Conservation (phyloP, 176 grass and related monocot genomes). For the Oryza meyeriana region DNA sequence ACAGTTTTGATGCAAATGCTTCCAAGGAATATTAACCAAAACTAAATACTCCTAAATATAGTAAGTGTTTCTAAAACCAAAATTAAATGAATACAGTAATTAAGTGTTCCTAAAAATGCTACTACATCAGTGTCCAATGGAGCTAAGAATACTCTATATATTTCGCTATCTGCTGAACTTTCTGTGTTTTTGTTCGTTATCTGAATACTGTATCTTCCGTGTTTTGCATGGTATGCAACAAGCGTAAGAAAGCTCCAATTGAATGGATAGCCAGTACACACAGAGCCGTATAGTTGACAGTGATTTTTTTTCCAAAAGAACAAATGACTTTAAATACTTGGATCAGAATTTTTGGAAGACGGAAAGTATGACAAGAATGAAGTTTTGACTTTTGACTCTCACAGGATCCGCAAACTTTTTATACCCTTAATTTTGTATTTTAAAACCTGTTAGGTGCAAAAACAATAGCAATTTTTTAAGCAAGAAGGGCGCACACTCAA, state of each 20-base stretch:
- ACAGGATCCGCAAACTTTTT: neutral
- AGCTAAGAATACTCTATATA: neutral
- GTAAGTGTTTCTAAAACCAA: no score
- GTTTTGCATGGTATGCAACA: neutral
- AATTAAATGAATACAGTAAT: no score
- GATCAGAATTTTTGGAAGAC: neutral
- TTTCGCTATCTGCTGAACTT: neutral
- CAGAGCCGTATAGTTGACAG: neutral
- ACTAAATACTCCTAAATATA: no score
- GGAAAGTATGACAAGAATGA: neutral
- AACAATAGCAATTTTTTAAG: no score
- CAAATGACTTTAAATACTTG: neutral
- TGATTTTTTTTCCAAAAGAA: neutral
- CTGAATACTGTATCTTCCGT: neutral
- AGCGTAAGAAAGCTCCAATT: neutral
- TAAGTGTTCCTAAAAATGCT: neutral
- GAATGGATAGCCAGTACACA: neutral
- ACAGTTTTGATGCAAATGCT: no score
- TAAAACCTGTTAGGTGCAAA: neutral
- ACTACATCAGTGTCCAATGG: neutral
- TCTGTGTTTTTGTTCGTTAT: neutral
- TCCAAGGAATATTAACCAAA: no score
- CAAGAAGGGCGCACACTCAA: no score
- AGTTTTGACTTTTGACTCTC: neutral
- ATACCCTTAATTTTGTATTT: no score